Evolutionary conservation across 495 filamentous ascomycete genomes (phyloP), one percentile per base, ranked within the genome.

Genomic region (Xylaria cubensis): DNA sequence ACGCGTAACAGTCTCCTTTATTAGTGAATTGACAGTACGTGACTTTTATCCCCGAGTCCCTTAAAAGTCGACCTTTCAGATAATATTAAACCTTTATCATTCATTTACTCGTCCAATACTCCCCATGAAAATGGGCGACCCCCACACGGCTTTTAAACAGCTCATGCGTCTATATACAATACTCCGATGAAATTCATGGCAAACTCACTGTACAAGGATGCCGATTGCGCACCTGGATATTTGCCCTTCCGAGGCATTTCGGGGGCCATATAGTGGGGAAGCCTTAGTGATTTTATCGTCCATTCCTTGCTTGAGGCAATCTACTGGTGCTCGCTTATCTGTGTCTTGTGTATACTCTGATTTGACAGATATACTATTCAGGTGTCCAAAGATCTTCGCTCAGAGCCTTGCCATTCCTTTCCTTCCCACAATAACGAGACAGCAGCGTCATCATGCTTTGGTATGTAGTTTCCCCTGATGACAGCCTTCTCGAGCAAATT

Each of bases 401-500:
- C 41, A 15, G 12, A 44, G 4, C 41, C 13, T 44, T 44, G 41
- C 41, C 12, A 15, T 1, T 42, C 10, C 9, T 13, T 42, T 12
- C 3, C 41, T 12, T 12, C 10, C 9, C 10, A 42, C 9, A 42
- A 1, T 15, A 44, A 44, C 12, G 13, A 44, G 41, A 44, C 12
- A 12, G 12, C 41, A 15, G 41, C 21, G 21, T 1, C 77, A 74
- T 36, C 66, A 70, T 74, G 67, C 71, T 64, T 36, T 75, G 78
- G 59, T 41, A 68, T 34, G 34, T 59, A 61, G 48, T 74, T 32
- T 66, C 46, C 68, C 72, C 67, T 21, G 68, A 71, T 71, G 46
- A 64, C 59, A 71, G 67, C 72, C 48, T 74, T 58, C 72, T 74
- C 72, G 58, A 74, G 67, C 72, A 67, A 46, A 74, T 74, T 46